Evolutionary conservation across 106 monocot genomes (phyloP).

Genomic region (Dendrobium officinale): DNA sequence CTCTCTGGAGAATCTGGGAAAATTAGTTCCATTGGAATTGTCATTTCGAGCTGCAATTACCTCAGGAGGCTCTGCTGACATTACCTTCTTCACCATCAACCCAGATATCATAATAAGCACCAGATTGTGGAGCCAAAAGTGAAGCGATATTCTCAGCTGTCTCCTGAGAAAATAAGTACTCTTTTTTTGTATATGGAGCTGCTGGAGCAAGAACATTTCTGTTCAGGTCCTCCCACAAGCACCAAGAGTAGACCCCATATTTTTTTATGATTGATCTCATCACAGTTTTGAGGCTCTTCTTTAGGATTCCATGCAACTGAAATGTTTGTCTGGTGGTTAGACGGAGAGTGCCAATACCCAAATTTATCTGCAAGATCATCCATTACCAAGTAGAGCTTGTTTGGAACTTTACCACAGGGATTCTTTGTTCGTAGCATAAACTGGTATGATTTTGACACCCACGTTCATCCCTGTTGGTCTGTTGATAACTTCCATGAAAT

Average conservation of each 20-base stretch:
- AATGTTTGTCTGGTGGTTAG: slow-evolving; percentile 95
- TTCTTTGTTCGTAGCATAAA: slow-evolving; percentile 99
- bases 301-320: slow-evolving; percentile 87
- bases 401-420: slow-evolving; percentile 88
- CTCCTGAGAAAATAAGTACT: slow-evolving; percentile 79
- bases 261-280: slow-evolving; percentile 78
- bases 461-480: slow-evolving; percentile 82
- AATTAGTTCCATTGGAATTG: slow-evolving; percentile 90
- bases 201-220: slow-evolving; percentile 98
- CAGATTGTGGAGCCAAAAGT: slow-evolving; percentile 91
- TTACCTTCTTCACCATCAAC: slow-evolving; percentile 93
- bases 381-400: slow-evolving; percentile 88
- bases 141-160: slow-evolving; percentile 90
- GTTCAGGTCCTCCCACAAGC: slow-evolving; percentile 94
- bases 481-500: slow-evolving; percentile 98
- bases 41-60: slow-evolving; percentile 85
- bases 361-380: slow-evolving; percentile 97
- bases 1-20: slow-evolving; percentile 81
- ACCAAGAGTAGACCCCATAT: slow-evolving; percentile 97
- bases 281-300: slow-evolving; percentile 88
- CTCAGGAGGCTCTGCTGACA: slow-evolving; percentile 92
- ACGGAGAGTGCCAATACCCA: slow-evolving; percentile 88
- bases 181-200: slow-evolving; percentile 73
- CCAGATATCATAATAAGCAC: slow-evolving; percentile 96
- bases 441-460: slow-evolving; percentile 61